Percentiles rank a stretch among this genome's conserved stretches.
Evolutionary conservation across 352 stramenopile species (phyloP).

Genomic region (Lagenidium sp.): DNA sequence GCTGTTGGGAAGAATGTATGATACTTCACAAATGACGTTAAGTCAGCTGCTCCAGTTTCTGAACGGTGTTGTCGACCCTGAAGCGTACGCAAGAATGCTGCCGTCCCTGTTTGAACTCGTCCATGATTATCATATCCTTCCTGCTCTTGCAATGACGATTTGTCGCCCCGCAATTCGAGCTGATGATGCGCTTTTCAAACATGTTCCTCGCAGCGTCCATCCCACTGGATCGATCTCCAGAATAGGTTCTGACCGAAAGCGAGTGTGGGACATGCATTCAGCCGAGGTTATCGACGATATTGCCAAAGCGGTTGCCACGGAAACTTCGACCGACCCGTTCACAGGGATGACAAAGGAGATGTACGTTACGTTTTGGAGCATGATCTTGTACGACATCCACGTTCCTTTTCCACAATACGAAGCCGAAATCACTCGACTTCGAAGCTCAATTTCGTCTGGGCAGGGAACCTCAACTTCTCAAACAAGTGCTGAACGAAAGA

Average conservation of each 20-base stretch:
- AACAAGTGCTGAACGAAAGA: slow-evolving; percentile 61
- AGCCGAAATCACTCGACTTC: slow-evolving; percentile 63
- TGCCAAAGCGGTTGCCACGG: slow-evolving; percentile 21
- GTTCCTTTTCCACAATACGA: slow-evolving; percentile 83
- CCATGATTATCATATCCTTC: slow-evolving; percentile 60
- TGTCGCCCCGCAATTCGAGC: slow-evolving; percentile 69
- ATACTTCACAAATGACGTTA: slow-evolving; percentile 80
- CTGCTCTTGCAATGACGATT: slow-evolving; percentile 73
- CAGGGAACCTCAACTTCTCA: slow-evolving; percentile 21
- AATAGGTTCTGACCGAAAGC: too few species aligned
- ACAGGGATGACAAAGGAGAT: slow-evolving; percentile 64
- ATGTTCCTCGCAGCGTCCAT: slow-evolving; percentile 55
- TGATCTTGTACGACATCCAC: slow-evolving; percentile 85
- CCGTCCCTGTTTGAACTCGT: slow-evolving; percentile 53
- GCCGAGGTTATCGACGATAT: slow-evolving; percentile 49
- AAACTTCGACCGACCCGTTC: slow-evolving; percentile 33
- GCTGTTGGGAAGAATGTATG: slow-evolving; percentile 65
- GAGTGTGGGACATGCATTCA: slow-evolving; percentile 68
- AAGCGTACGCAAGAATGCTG: slow-evolving; percentile 65
- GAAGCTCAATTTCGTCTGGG: slow-evolving; percentile 32
- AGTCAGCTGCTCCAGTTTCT: slow-evolving; percentile 85
- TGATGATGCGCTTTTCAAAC: slow-evolving; percentile 57
- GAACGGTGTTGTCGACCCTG: slow-evolving; percentile 56
- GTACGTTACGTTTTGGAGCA: slow-evolving; percentile 80
- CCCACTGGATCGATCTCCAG: slow-evolving; percentile 11